A percentile compares a stretch with the other conserved stretches of the same genome.
Evolutionary conservation across 495 filamentous ascomycete genomes (phyloP).

Genomic region (Daldinia caldariorum): DNA sequence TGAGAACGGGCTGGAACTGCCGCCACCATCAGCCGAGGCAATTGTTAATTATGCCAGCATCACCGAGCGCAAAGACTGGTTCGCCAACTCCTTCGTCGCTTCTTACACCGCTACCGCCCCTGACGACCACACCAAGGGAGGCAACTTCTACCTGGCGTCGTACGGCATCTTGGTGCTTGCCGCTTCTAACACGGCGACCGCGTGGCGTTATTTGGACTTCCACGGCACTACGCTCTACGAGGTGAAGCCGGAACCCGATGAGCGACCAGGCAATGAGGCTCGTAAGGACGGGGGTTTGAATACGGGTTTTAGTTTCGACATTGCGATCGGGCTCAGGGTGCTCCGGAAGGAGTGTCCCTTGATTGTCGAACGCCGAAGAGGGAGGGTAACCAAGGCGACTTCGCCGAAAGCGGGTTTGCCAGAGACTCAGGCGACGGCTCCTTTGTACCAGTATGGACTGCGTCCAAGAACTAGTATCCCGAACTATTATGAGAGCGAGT

Average conservation of each 20-base stretch:
- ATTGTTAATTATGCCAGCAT: background rate
- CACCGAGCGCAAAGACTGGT: background rate
- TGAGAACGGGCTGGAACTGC: background rate
- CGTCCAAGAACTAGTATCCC: background rate
- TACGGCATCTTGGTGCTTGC: slow-evolving; percentile 25
- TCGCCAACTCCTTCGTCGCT: slow-evolving; percentile 15
- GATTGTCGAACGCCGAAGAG: background rate
- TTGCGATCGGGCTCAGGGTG: background rate
- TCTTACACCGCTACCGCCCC: slow-evolving; percentile 5
- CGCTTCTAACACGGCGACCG: slow-evolving; percentile 11
- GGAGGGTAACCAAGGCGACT: background rate
- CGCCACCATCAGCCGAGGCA: background rate
- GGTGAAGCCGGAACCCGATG: background rate
- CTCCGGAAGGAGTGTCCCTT: background rate
- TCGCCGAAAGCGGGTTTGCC: background rate
- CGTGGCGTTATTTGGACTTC: slow-evolving; percentile 11
- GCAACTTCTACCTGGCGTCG: slow-evolving; percentile 15
- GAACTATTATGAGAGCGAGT: background rate
- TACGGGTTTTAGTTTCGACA: slow-evolving; percentile 2
- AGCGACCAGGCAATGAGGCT: background rate
- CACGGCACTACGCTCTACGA: slow-evolving; percentile 11
- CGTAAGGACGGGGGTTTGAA: background rate
- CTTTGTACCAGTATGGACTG: background rate
- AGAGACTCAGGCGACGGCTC: background rate
- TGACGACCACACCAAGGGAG: background rate